Evolutionary conservation across 495 filamentous ascomycete genomes (phyloP).

Genomic region (Neurospora africana): DNA sequence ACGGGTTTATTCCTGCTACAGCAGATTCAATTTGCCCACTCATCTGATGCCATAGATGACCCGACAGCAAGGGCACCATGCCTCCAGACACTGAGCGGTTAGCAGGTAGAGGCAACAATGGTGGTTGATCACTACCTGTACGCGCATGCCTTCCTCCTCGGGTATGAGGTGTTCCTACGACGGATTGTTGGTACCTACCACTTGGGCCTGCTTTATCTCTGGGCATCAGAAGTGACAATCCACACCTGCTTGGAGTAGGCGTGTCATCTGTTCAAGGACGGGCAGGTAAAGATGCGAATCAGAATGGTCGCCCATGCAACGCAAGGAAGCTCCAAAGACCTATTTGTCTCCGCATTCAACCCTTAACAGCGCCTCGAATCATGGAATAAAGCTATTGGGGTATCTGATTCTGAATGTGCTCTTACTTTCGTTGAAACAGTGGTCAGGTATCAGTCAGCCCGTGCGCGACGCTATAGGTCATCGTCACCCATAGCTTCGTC

Average conservation of each 20-base stretch:
- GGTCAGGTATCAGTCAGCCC: constrained; percentile 1
- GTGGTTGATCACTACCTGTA: background rate
- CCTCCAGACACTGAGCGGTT: background rate
- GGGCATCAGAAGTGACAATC: background rate
- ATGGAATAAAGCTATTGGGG: background rate
- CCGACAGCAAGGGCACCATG: background rate
- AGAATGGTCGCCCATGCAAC: background rate
- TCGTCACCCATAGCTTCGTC: constrained; percentile 12
- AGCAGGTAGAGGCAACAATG: background rate
- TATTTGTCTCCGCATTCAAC: background rate
- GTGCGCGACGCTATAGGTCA: constrained; percentile 16
- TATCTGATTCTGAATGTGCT: background rate
- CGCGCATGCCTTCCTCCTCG: background rate
- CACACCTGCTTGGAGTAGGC: background rate
- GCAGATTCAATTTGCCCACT: background rate
- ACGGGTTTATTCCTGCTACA: background rate
- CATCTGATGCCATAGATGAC: background rate
- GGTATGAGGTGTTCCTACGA: background rate
- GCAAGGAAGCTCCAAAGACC: background rate
- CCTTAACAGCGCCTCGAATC: background rate
- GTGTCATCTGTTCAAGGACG: background rate
- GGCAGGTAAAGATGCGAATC: background rate
- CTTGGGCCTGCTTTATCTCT: background rate
- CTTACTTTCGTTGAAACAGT: background rate
- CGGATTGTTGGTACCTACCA: background rate